Percentiles rank a stretch among this genome's conserved stretches.
Conservation (phyloP, 2,329 filamentous ascomycete species). For the Exophiala mesophila region DNA sequence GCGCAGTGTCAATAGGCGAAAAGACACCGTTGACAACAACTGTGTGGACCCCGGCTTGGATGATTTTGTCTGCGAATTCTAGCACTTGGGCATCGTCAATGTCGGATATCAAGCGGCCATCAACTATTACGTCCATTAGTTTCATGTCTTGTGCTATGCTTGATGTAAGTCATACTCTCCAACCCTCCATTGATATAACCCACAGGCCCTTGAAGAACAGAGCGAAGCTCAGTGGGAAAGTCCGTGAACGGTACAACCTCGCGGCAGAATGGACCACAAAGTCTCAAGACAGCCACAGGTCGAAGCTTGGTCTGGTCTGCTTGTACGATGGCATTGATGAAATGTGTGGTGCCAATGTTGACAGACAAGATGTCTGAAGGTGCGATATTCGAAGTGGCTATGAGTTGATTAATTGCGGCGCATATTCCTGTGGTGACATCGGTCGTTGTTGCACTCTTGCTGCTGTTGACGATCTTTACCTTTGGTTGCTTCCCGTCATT, state of each 20-base stretch:
- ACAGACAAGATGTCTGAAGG: slow-evolving; percentile 37
- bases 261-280: slow-evolving; percentile 37
- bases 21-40: slow-evolving; percentile 37
- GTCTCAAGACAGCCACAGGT: slow-evolving; percentile 43
- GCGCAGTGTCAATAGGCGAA: slow-evolving; percentile 34
- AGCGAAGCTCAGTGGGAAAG: slow-evolving; percentile 42
- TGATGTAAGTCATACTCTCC: slow-evolving; percentile 45
- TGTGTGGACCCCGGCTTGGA: slow-evolving; percentile 39
- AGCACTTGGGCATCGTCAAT: too few relatives aligned
- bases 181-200: slow-evolving; percentile 47
- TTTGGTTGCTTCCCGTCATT: background rate
- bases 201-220: slow-evolving; percentile 44
- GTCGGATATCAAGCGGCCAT: too few relatives aligned
- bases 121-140: slow-evolving; percentile 45
- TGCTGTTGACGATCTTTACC: background rate
- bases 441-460: slow-evolving; percentile 37
- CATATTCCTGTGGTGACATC: slow-evolving; percentile 40
- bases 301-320: slow-evolving; percentile 40
- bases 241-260: slow-evolving; percentile 44
- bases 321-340: slow-evolving; percentile 48
- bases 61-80: too few relatives aligned
- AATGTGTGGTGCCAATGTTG: slow-evolving; percentile 49
- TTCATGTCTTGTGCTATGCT: slow-evolving; percentile 41
- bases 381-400: slow-evolving; percentile 31
- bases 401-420: slow-evolving; percentile 32